phyloP scores from a whole-genome alignment of 768 basidiomycete species.

The Mycena amicta region DNA sequence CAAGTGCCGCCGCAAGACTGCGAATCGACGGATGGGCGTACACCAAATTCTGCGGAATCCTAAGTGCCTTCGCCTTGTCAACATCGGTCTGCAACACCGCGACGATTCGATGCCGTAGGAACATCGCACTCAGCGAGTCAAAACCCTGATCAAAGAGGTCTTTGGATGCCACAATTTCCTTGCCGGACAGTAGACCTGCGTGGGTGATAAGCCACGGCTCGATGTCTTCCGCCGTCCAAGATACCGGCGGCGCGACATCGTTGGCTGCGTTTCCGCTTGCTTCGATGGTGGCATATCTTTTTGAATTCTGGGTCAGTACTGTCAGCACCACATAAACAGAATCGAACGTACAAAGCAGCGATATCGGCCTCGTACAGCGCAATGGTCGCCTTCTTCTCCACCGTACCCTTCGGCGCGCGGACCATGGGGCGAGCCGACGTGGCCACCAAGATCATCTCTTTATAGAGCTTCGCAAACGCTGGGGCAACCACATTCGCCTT shows the following conservation, averaged over 20 bases:
- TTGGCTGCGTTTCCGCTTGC: slow-evolving; percentile 15
- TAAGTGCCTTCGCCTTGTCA: slow-evolving; percentile 18
- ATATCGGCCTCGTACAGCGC: background rate
- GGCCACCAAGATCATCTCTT: slow-evolving; percentile 52
- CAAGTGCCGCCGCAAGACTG: slow-evolving; percentile 31
- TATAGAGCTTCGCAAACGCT: slow-evolving; percentile 46
- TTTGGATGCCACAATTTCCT: slow-evolving; percentile 8
- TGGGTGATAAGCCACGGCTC: slow-evolving; percentile 27
- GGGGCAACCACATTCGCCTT: slow-evolving; percentile 46
- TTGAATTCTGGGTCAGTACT: no score
- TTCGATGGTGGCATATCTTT: slow-evolving; percentile 29
- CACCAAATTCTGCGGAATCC: slow-evolving; percentile 40
- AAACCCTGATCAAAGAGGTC: slow-evolving; percentile 39
- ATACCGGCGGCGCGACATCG: slow-evolving; percentile 20
- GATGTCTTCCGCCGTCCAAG: slow-evolving; percentile 21
- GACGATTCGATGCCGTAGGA: slow-evolving; percentile 40
- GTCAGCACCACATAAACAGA: background rate
- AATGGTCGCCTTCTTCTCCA: slow-evolving; percentile 38
- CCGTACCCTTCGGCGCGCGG: slow-evolving; percentile 49
- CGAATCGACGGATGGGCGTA: slow-evolving; percentile 45
- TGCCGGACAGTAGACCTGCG: slow-evolving; percentile 18
- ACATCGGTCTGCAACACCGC: slow-evolving; percentile 28
- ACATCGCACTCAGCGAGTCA: slow-evolving; percentile 41
- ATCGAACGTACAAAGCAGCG: background rate
- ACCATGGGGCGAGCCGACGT: slow-evolving; percentile 40